Conservation (phyloP, 75 land plant genomes). For the Isoetes taiwanensis region DNA sequence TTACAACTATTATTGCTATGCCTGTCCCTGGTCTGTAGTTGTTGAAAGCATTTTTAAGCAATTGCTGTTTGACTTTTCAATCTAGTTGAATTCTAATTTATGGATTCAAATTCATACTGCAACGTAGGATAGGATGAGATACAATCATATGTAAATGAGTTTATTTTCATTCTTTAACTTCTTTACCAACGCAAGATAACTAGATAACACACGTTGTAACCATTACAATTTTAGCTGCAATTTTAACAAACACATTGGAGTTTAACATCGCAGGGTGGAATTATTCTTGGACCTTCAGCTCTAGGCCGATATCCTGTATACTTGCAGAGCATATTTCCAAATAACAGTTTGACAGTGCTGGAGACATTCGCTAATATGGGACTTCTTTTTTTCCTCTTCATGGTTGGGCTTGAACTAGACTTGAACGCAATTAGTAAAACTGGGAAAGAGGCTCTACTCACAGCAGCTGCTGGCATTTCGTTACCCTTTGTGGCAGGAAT, state of each 20-base stretch:
- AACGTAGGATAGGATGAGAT: no score
- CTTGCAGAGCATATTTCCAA: conserved; percentile 40
- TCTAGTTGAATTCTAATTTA: not conserved
- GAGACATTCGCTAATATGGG: conserved; percentile 66
- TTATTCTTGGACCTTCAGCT: conserved; percentile 69
- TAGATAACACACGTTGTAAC: not conserved
- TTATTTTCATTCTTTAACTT: not conserved
- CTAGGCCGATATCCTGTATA: conserved; percentile 38
- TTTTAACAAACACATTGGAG: not conserved
- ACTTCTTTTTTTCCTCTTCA: conserved; percentile 70
- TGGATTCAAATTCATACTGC: not conserved
- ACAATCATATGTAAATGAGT: no score
- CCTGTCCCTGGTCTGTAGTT: not conserved
- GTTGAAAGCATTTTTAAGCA: not conserved
- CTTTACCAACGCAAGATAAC: not conserved
- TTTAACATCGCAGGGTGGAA: conserved; percentile 37
- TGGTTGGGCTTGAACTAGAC: conserved; percentile 74
- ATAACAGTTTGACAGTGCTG: conserved; percentile 38
- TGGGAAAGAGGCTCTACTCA: conserved; percentile 27
- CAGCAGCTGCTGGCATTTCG: conserved; percentile 42
- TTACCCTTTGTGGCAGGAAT: conserved; percentile 42
- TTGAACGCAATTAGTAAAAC: conserved; percentile 21
- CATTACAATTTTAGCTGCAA: not conserved
- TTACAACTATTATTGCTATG: conserved; percentile 3
- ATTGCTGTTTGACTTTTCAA: not conserved